Percentiles rank a stretch among this genome's conserved stretches.
Conservation (phyloP, 108 stramenopile genomes). For the Cyclotella cryptica region DNA sequence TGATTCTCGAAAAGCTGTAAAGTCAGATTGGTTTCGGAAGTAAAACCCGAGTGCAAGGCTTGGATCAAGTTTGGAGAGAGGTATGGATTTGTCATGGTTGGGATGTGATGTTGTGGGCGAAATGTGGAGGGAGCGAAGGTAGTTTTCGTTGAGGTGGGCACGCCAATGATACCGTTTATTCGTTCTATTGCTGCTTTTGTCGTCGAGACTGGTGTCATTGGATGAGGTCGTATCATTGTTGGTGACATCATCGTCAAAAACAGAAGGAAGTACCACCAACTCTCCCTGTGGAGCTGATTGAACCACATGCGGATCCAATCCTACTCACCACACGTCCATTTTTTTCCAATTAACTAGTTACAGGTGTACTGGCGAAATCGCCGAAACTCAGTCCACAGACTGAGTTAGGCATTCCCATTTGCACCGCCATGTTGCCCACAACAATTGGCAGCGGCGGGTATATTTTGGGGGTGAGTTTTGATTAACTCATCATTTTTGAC, state of each 20-base stretch:
- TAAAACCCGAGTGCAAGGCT: constrained; percentile 91
- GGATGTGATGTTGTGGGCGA: constrained; percentile 47
- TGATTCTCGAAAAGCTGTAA: constrained; percentile 52
- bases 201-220: no score
- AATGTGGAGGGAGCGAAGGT: constrained; percentile 80
- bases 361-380: no score
- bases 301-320: constrained; percentile 89
- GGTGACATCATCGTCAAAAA: no score
- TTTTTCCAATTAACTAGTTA: no score
- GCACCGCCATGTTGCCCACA: no score
- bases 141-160: constrained; percentile 68
- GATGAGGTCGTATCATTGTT: no score
- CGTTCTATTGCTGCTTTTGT: not conserved
- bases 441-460: no score
- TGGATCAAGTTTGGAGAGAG: constrained; percentile 83
- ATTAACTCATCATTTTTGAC: no score
- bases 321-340: no score
- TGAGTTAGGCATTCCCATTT: no score
- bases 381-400: no score
- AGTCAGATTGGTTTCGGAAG: constrained; percentile 71
- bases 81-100: constrained; percentile 55
- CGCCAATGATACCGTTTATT: constrained; percentile 17
- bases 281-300: constrained; percentile 73
- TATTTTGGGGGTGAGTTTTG: no score
- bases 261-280: not conserved